Evolutionary conservation across 2,329 filamentous ascomycete genomes (phyloP).

Genomic region (Diaporthe citri): DNA sequence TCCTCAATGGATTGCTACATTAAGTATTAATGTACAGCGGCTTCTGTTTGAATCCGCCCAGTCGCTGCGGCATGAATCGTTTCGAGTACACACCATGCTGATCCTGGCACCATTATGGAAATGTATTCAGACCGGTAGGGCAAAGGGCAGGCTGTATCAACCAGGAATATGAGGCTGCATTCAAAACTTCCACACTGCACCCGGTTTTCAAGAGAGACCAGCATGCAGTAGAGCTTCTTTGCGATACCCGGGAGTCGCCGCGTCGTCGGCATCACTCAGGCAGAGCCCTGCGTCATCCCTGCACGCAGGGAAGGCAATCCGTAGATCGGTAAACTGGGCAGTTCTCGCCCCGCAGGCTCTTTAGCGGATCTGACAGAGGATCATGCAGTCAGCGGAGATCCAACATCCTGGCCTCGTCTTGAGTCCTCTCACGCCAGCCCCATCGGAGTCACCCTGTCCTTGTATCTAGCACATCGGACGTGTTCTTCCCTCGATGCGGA

Average conservation of each 20-base stretch:
- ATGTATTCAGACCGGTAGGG: background rate
- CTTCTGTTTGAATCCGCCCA: background rate
- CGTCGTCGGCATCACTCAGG: constrained; percentile 5
- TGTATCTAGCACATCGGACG: background rate
- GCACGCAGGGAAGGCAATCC: background rate
- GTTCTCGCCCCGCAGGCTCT: constrained; percentile 16
- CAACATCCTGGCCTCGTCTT: constrained; percentile 5
- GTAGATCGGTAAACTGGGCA: background rate
- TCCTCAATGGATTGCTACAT: background rate
- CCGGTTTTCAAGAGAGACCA: background rate
- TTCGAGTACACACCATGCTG: background rate
- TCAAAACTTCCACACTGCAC: background rate
- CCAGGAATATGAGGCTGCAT: background rate
- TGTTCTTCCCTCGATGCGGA: background rate
- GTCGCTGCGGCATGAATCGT: constrained; percentile 8
- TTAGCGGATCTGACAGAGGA: constrained; percentile 30
- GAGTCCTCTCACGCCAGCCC: background rate
- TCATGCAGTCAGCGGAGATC: constrained; percentile 36
- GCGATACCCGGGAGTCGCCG: constrained; percentile 25
- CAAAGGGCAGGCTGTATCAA: background rate
- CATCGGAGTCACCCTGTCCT: background rate
- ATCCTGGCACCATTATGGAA: background rate
- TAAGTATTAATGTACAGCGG: background rate
- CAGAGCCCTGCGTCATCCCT: constrained; percentile 10
- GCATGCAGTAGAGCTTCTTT: constrained; percentile 11